Evolutionary conservation across 1,284 basidiomycete species (phyloP).

Genomic region (Thecaphora thlaspeos): DNA sequence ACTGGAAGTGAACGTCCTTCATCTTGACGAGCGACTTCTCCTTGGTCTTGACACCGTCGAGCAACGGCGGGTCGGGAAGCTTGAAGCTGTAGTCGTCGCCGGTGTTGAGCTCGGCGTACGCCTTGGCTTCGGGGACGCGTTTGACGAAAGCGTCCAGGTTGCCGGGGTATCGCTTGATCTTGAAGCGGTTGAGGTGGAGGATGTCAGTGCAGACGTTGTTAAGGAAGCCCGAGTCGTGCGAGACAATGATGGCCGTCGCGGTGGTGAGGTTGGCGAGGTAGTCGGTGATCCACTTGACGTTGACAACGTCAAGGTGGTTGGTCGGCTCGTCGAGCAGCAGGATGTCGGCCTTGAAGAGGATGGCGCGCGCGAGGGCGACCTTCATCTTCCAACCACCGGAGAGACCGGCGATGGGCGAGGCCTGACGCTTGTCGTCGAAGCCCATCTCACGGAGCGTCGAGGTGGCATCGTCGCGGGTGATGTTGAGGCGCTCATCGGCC

Average conservation of each 20-base stretch:
- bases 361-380: slow-evolving; percentile 57
- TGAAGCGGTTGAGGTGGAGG: slow-evolving; percentile 58
- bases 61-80: slow-evolving; percentile 57
- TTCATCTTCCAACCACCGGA: slow-evolving; percentile 59
- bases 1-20: slow-evolving; percentile 56
- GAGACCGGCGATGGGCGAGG: slow-evolving; percentile 54
- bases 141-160: slow-evolving; percentile 57
- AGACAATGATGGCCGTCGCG: slow-evolving; percentile 57
- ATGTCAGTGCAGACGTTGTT: slow-evolving; percentile 58
- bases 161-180: slow-evolving; percentile 58
- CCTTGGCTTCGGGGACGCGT: slow-evolving; percentile 56
- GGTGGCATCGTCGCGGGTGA: slow-evolving; percentile 45
- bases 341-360: slow-evolving; percentile 58
- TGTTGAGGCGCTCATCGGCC: slow-evolving; percentile 52
- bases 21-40: slow-evolving; percentile 59
- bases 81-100: slow-evolving; percentile 58
- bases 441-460: slow-evolving; percentile 55
- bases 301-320: slow-evolving; percentile 58
- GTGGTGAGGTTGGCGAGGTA: slow-evolving; percentile 48
- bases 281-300: slow-evolving; percentile 58
- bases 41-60: slow-evolving; percentile 59
- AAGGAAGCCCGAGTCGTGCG: slow-evolving; percentile 58
- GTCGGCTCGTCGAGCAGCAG: slow-evolving; percentile 57
- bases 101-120: slow-evolving; percentile 56
- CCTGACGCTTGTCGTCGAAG: slow-evolving; percentile 56